phyloP scores from a whole-genome alignment of 768 basidiomycete species.

The Lyophyllum semitale region DNA sequence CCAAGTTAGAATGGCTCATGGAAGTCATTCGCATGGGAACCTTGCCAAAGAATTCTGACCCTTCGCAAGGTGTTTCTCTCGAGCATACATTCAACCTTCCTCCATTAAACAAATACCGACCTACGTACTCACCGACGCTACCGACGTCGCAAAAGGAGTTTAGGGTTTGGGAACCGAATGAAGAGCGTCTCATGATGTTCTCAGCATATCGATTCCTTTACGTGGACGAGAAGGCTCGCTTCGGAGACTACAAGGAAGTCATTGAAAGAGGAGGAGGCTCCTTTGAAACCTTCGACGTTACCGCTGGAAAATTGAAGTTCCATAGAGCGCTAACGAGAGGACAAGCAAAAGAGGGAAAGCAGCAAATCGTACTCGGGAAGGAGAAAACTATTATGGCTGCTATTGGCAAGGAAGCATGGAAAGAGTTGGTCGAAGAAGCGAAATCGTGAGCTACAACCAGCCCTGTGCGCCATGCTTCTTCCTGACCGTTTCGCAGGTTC shows the following conservation, averaged over 20 bases:
- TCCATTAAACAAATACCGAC: constrained; percentile 54
- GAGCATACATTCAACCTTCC: constrained; percentile 58
- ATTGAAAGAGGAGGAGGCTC: constrained; percentile 58
- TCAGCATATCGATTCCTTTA: constrained; percentile 57
- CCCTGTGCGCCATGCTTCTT: background rate
- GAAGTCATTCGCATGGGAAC: constrained; percentile 58
- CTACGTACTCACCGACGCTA: constrained; percentile 54
- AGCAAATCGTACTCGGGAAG: constrained; percentile 56
- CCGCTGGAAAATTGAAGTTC: constrained; percentile 49
- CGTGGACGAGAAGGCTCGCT: constrained; percentile 55
- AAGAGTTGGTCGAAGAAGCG: constrained; percentile 50
- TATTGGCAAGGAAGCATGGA: constrained; percentile 58
- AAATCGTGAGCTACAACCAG: constrained; percentile 40
- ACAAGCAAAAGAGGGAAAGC: constrained; percentile 50
- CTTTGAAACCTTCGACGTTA: constrained; percentile 63
- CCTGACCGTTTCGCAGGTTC: constrained; percentile 27
- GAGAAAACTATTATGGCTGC: constrained; percentile 45
- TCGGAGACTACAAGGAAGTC: constrained; percentile 52
- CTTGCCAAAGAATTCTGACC: constrained; percentile 31
- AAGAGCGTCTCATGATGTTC: constrained; percentile 60
- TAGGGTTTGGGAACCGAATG: constrained; percentile 69
- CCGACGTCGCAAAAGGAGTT: constrained; percentile 47
- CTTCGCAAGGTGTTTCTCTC: constrained; percentile 37
- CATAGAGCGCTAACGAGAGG: constrained; percentile 53
- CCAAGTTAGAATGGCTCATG: constrained; percentile 67